Evolutionary conservation across 2,329 filamentous ascomycete genomes (phyloP).

Genomic region (Claviceps paspali): DNA sequence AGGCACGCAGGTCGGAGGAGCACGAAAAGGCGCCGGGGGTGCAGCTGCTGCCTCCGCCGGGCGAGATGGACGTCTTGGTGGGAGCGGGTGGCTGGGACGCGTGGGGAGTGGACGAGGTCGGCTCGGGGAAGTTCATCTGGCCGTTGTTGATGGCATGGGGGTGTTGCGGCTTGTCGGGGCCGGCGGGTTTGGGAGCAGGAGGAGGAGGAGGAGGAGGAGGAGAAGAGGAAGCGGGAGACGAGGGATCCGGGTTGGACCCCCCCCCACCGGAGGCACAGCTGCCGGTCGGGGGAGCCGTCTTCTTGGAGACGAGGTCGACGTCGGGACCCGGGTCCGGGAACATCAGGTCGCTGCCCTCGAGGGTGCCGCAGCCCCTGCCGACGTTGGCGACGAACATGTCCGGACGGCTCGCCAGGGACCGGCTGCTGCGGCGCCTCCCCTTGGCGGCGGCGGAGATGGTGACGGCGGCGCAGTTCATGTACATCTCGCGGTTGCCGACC

Average conservation of each 20-base stretch:
- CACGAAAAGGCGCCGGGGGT: slow-evolving; percentile 1
- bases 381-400: slow-evolving; percentile 60
- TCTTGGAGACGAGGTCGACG: slow-evolving; percentile 24
- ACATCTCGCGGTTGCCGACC: slow-evolving; percentile 67
- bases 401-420: slow-evolving; percentile 42
- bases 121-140: neutral
- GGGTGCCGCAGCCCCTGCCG: slow-evolving; percentile 40
- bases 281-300: slow-evolving; percentile 21
- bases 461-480: slow-evolving; percentile 71
- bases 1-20: neutral
- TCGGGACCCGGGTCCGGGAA: slow-evolving; percentile 53
- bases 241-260: too few relatives aligned
- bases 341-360: slow-evolving; percentile 39
- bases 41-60: too few relatives aligned
- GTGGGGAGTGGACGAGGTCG: neutral
- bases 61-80: too few relatives aligned
- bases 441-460: neutral
- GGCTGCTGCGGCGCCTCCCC: slow-evolving; percentile 12
- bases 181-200: neutral
- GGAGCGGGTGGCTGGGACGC: too few relatives aligned
- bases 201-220: neutral
- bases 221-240: too few relatives aligned
- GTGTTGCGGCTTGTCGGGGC: neutral
- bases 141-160: neutral
- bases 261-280: slow-evolving; percentile 15